Base-by-base conservation (phyloP, 2,329 filamentous ascomycete species). In the Graphilbum sp. region DNA sequence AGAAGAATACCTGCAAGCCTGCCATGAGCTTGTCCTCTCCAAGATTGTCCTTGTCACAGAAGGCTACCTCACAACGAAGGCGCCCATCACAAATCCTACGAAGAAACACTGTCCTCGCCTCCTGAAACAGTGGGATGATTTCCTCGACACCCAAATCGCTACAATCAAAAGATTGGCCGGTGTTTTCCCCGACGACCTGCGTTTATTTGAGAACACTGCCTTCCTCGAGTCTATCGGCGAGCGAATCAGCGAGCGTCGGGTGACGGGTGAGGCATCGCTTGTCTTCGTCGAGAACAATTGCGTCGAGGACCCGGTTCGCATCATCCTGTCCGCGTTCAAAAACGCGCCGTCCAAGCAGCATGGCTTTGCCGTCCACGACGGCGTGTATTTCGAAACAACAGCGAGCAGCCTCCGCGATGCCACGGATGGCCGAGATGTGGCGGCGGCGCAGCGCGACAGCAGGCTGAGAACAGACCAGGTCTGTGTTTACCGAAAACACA, bases 391-490 rank as follows among this genome's bases (percentile, higher is more conserved):
- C 34, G 16, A 41, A n/a, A 36, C 36, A 10, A 34, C 30, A 1
- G 36, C 32, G 4, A 38, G 18, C 29, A 41, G 16, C 13, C 40
- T 41, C 12, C 40, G 40, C 15, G 36, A 38, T 20, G n/a, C 23
- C 13, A 19, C 18, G 1, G 40, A 41, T n/a, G 33, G 27, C 16
- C 10, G 21, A 4, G 36, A 38, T 16, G 21, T 4, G 19, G 29
- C 32, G 20, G 18, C 27, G 5, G 27, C 21, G 15, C 4, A 24
- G 15, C 39, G 36, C 12, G 40, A 41, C 13, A 43, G 44, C n/a
- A 43, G 47, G 43, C 39, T 54, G 2, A 50, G 50, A n/a, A 48
- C 52, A 9, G 52, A 58, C 40, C 49, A 60, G 40, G 55, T 57
- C 32, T 59, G 47, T 36, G 46, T 52, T 16, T 49, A 48, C 37